Percentiles rank a stretch among this genome's conserved stretches.
Evolutionary conservation across 345 rosid species (phyloP).

Genomic region (Populus ilicifolia): DNA sequence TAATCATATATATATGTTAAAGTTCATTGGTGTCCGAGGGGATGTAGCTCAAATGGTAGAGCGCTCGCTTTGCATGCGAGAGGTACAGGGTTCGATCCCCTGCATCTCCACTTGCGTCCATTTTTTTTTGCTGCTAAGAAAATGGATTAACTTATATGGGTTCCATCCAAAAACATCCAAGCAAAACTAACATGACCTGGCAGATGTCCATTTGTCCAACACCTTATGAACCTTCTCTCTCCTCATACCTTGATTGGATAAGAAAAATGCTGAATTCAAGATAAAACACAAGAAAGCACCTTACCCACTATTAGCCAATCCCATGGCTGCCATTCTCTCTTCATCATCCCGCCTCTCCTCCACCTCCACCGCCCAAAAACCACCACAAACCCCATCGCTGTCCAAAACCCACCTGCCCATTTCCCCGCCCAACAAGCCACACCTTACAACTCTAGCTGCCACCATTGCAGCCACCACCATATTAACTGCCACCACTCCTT

Average conservation of each 20-base stretch:
- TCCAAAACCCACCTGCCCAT: slow-evolving; percentile 13
- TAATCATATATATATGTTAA: too few species aligned
- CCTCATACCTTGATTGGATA: neutral
- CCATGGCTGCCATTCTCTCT: slow-evolving; percentile 59
- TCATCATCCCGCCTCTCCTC: slow-evolving; percentile 44
- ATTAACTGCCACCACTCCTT: slow-evolving; percentile 40
- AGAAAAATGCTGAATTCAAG: neutral
- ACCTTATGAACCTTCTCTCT: neutral
- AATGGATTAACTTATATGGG: too few species aligned
- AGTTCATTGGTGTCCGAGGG: too few species aligned
- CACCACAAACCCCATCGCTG: slow-evolving; percentile 19
- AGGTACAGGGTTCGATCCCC: slow-evolving; percentile 87
- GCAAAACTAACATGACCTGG: neutral
- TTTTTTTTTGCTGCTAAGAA: accelerated
- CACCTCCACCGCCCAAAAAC: slow-evolving; percentile 31
- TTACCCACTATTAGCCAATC: slow-evolving; percentile 12
- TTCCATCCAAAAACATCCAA: neutral
- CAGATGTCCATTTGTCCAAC: neutral
- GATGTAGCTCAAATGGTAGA: slow-evolving; percentile 43
- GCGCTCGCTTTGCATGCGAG: slow-evolving; percentile 91
- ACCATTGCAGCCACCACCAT: slow-evolving; percentile 49
- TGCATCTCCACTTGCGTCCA: slow-evolving; percentile 46
- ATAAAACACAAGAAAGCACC: neutral
- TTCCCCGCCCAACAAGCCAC: slow-evolving; percentile 14
- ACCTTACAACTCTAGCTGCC: slow-evolving; percentile 36